Percentiles rank a stretch among this genome's conserved stretches.
Conservation (phyloP, 179 eudicot genomes). For the Camellia oleifera region DNA sequence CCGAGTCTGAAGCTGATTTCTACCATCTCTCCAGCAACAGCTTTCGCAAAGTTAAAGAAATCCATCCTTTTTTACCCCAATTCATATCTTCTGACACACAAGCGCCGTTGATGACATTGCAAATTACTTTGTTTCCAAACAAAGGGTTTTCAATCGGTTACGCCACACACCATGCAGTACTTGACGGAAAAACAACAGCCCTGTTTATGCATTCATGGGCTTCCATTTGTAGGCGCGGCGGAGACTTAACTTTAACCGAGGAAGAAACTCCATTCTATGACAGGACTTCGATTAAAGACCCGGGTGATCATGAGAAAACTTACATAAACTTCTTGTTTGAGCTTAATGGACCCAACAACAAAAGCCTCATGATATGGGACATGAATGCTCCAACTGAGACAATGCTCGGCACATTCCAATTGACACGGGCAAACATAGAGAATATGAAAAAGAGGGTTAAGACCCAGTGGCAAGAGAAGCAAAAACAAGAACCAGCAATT, state of each 20-base stretch:
- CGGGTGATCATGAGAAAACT: conserved; percentile 16
- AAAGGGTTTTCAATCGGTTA: conserved; percentile 39
- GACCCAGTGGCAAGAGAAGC: too few species aligned
- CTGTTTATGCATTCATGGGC: conserved; percentile 46
- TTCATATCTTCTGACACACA: conserved; percentile 15
- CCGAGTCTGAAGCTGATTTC: conserved; percentile 30
- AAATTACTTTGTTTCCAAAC: conserved; percentile 34
- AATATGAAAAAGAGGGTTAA: too few species aligned
- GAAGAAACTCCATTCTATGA: conserved; percentile 25
- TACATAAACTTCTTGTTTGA: conserved; percentile 16
- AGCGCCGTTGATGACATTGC: conserved; percentile 26
- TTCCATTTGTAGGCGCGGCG: conserved; percentile 19
- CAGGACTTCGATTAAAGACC: conserved; percentile 32
- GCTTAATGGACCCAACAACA: background rate
- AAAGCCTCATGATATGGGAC: background rate
- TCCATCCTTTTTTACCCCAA: conserved; percentile 11
- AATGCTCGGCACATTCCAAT: too few species aligned
- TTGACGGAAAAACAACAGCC: conserved; percentile 32
- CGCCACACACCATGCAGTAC: conserved; percentile 30
- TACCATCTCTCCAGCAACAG: conserved; percentile 16
- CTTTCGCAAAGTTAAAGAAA: conserved; percentile 16
- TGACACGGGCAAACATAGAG: too few species aligned
- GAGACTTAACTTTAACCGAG: background rate
- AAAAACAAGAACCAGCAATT: too few species aligned
- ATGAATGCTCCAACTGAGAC: too few species aligned